These are phyloP conservation scores for Candida morakotiae DNA, from an alignment of 805 yeast species.

Conservation along the genomic window DNA sequence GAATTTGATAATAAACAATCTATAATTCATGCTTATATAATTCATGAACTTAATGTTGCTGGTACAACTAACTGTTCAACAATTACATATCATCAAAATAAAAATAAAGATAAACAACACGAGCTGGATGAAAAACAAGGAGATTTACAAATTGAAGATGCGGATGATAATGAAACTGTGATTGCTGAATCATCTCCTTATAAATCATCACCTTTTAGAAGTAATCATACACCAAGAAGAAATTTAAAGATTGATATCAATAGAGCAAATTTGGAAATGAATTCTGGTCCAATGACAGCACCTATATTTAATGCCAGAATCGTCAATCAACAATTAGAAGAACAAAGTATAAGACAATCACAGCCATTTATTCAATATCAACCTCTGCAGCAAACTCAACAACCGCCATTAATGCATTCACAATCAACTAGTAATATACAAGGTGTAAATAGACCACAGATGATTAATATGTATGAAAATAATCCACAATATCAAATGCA, in stretches of 20 bases:
- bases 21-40: slow-evolving; percentile 18
- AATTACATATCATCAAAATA: not conserved
- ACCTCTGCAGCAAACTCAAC: not conserved
- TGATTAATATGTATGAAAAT: slow-evolving; percentile 1
- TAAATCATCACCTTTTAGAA: slow-evolving; percentile 17
- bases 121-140: slow-evolving; percentile 35
- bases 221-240: slow-evolving; percentile 10
- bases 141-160: slow-evolving; percentile 10
- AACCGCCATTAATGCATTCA: slow-evolving; percentile 9
- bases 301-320: slow-evolving; percentile 31
- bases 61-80: slow-evolving; percentile 5
- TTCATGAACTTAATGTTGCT: slow-evolving; percentile 18
- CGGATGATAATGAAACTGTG: slow-evolving; percentile 38
- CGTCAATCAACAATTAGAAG: slow-evolving; percentile 15
- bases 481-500: not conserved
- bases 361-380: not conserved
- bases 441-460: not conserved
- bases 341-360: slow-evolving; percentile 7
- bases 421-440: slow-evolving; percentile 4
- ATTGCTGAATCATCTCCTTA: slow-evolving; percentile 38
- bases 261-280: slow-evolving; percentile 6
- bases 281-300: slow-evolving; percentile 28
- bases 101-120: not conserved
- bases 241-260: slow-evolving; percentile 8
- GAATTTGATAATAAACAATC: slow-evolving; percentile 9